Evolutionary conservation across 768 basidiomycete species (phyloP).

Genomic region (Lentinus tigrinus): DNA sequence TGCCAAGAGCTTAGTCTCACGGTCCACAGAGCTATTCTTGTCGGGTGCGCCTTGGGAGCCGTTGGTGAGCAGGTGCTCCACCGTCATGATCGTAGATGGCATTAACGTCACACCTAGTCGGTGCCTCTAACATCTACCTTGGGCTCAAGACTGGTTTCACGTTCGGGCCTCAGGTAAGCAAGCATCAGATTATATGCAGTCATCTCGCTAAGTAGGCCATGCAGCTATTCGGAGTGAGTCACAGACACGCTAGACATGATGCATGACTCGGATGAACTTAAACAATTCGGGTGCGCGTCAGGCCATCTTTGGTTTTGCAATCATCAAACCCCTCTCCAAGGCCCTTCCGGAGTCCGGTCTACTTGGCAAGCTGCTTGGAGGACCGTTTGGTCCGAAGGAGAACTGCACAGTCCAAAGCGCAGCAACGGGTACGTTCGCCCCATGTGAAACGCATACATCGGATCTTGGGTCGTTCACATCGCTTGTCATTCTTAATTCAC

Average conservation of each 20-base stretch:
- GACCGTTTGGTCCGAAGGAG: slow-evolving; percentile 64
- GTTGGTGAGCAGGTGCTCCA: slow-evolving; percentile 8
- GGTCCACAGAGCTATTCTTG: slow-evolving; percentile 13
- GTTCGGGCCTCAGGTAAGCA: slow-evolving; percentile 49
- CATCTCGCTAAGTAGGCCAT: neutral
- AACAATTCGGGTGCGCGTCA: slow-evolving; percentile 12
- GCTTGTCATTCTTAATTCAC: no score
- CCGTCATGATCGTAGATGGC: neutral
- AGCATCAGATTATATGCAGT: neutral
- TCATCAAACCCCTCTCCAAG: slow-evolving; percentile 55
- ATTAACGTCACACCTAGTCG: slow-evolving; percentile 46
- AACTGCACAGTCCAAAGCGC: slow-evolving; percentile 63
- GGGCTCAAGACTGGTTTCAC: slow-evolving; percentile 70
- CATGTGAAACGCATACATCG: no score
- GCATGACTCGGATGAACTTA: no score
- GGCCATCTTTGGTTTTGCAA: slow-evolving; percentile 60
- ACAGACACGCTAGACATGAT: neutral
- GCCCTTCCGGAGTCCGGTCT: slow-evolving; percentile 46
- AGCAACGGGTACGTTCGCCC: no score
- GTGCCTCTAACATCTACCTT: slow-evolving; percentile 65
- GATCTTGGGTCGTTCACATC: no score
- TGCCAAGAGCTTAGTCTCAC: neutral
- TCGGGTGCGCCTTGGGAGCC: slow-evolving; percentile 17
- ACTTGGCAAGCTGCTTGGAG: slow-evolving; percentile 47
- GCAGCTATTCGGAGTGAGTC: slow-evolving; percentile 49